Base-by-base conservation (phyloP, 73 alveolate species). In the Breviolum minutum region DNA sequence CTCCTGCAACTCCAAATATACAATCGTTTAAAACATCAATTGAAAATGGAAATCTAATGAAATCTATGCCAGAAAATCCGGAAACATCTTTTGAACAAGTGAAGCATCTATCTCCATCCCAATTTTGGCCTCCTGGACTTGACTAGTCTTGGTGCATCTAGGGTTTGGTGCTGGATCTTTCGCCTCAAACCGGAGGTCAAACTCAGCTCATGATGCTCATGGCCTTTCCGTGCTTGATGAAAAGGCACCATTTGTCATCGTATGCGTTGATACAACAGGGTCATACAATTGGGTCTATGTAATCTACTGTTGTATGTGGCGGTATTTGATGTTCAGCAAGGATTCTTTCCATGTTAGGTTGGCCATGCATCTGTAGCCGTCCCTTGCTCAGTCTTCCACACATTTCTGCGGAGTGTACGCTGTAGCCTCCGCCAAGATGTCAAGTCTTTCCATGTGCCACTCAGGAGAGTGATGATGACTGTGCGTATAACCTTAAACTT, bases 361-460 rank as follows among this genome's bases (percentile, higher is more conserved):
- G 54, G 54, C 54, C 54, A 40, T n/a, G 63, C 26, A 77, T 22
- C 60, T 22, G 12, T 24, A 40, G 54, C 54, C 8, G 3, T 60
- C 26, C 27, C 26, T 19, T 12, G 24, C 97, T 91, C 79, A 73
- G 97, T 63, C 22, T 29, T 20, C 60, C 89, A 76, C 98, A 68
- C 98, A 92, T 74, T 92, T 92, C 81, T 92, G 64, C 82, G 98
- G 98, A n/a, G 98, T 92, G 98, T 92, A 92, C 9, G 98, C 98
- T 26, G 98, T 64, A 79, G 98, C 98, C 98, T 90, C 86, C 26
- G 1, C 79, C 12, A 62, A 40, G 54, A 40, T 40, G 16, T 32
- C n/a, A 27, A 69, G 40, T 16, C 84, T 24, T 20, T 24, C 84
- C 32, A 1, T 14, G 54, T 4, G 54, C 54, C 27, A 74, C 17